Evolutionary conservation across 805 yeast genomes (phyloP), one percentile per base, ranked within the genome.

Genomic region (Hanseniaspora vineae): DNA sequence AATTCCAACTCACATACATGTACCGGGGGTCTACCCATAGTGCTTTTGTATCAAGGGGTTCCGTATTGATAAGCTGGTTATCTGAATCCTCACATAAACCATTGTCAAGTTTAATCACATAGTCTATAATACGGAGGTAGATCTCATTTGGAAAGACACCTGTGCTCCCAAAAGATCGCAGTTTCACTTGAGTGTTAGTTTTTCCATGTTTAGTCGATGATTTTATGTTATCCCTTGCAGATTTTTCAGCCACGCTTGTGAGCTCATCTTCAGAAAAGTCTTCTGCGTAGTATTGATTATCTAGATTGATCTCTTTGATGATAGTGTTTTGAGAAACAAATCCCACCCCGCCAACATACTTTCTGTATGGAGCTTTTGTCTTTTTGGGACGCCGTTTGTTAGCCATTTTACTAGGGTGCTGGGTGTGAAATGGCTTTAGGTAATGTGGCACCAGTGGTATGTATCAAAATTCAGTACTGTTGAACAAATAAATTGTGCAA

Each of bases 331-430:
- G 52, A 12, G 46, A 39, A 29, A 52, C 58, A 46, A 43, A 75
- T 49, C 62, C 68, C 47, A 59, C 59, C 9, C 69, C 70, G 10
- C 74, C 77, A 9, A 76, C 87, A 61, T 85, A 86, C 62, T 81
- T 75, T 63, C 79, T 73, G 66, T 84, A 88, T 6, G 89, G 88
- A 48, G 88, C 87, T 52, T 81, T 79, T 44, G 75, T 70, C 71
- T 88, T 83, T 70, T 82, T 83, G 11, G 96, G 88, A 61, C 97
- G 75, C 58, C 89, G 67, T 64, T 87, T 88, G 66, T 88, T 88
- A 33, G 88, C 96, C 81, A 88, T 88, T n/a, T 66, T 31, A 9
- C 12, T n/a, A n/a, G n/a, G n/a, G n/a, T n/a, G n/a, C n/a, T n/a
- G 12, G 13, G 37, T 44, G 19, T 31, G 18, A 11, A 39, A 39